Evolutionary conservation across 495 filamentous ascomycete genomes (phyloP).

Genomic region (Penicillium robsamsonii): DNA sequence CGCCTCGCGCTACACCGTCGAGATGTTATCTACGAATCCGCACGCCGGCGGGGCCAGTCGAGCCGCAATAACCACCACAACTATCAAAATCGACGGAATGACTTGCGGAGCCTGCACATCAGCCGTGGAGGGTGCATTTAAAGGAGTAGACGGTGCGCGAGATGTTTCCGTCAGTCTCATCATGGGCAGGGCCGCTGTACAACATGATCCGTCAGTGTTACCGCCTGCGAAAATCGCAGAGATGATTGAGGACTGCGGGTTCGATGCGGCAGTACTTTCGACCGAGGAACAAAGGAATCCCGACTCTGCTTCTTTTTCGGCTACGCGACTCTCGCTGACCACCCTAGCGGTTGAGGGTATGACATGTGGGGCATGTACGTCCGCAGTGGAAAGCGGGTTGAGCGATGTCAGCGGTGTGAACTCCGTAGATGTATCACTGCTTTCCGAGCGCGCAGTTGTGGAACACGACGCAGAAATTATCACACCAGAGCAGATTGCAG

Average conservation of each 20-base stretch:
- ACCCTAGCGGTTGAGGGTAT: conserved; percentile 93
- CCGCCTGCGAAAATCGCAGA: conserved; percentile 72
- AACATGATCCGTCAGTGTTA: conserved; percentile 77
- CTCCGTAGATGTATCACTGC: conserved; percentile 83
- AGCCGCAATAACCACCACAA: conserved; percentile 78
- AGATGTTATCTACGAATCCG: conserved; percentile 22
- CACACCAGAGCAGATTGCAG: conserved; percentile 69
- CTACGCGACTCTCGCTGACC: conserved; percentile 56
- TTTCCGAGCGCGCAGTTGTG: conserved; percentile 66
- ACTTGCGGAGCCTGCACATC: conserved; percentile 92
- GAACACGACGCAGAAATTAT: conserved; percentile 71
- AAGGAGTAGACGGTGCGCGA: conserved; percentile 70
- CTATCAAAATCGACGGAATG: conserved; percentile 86
- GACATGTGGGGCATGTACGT: conserved; percentile 95
- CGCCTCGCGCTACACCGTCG: conserved; percentile 18
- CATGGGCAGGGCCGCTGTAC: conserved; percentile 86
- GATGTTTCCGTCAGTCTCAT: conserved; percentile 87
- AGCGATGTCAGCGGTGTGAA: conserved; percentile 68
- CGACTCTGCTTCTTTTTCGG: conserved; percentile 20
- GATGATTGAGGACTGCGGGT: conserved; percentile 90
- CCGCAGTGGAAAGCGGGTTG: conserved; percentile 82
- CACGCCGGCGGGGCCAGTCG: conserved; percentile 20
- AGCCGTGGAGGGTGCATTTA: conserved; percentile 81
- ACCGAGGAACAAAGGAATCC: conserved; percentile 56
- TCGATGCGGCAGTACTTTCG: conserved; percentile 87